phyloP scores from a whole-genome alignment of 805 yeast species.

The Suhomyces sp. region DNA sequence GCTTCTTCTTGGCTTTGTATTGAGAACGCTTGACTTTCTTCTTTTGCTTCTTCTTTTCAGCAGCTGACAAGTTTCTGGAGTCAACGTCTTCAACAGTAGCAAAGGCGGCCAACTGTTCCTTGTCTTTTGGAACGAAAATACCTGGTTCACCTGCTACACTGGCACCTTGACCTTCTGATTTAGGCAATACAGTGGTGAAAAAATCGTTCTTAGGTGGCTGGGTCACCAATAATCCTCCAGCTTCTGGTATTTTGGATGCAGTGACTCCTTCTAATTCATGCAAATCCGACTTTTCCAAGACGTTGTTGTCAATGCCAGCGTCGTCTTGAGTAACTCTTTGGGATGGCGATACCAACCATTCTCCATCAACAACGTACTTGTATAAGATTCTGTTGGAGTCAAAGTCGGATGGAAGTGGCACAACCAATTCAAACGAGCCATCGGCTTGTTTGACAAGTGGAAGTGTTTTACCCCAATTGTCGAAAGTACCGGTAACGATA shows the following conservation, averaged over 20 bases:
- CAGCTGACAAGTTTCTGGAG: conserved; percentile 32
- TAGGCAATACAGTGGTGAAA: conserved; percentile 46
- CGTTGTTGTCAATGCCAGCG: conserved; percentile 53
- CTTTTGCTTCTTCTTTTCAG: conserved; percentile 40
- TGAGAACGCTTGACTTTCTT: conserved; percentile 44
- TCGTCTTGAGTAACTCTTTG: conserved; percentile 46
- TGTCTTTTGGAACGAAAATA: conserved; percentile 58
- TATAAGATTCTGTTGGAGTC: conserved; percentile 39
- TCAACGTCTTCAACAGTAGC: conserved; percentile 50
- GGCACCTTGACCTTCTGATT: conserved; percentile 40
- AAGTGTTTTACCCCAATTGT: conserved; percentile 59
- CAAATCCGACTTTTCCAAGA: conserved; percentile 38
- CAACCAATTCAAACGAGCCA: conserved; percentile 58
- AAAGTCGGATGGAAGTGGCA: conserved; percentile 49
- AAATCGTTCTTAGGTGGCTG: conserved; percentile 8
- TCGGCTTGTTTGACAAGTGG: conserved; percentile 58
- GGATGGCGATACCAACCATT: conserved; percentile 48
- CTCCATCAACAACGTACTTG: conserved; percentile 70
- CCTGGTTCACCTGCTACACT: conserved; percentile 70
- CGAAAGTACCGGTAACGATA: conserved; percentile 68
- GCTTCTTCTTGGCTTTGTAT: conserved; percentile 43
- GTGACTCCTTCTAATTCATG: conserved; percentile 12
- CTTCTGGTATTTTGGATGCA: conserved; percentile 30
- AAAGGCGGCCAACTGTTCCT: conserved; percentile 66
- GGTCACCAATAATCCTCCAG: conserved; percentile 23